Conservation (phyloP, 1,284 basidiomycete species). For the Prillingera fragicola region DNA sequence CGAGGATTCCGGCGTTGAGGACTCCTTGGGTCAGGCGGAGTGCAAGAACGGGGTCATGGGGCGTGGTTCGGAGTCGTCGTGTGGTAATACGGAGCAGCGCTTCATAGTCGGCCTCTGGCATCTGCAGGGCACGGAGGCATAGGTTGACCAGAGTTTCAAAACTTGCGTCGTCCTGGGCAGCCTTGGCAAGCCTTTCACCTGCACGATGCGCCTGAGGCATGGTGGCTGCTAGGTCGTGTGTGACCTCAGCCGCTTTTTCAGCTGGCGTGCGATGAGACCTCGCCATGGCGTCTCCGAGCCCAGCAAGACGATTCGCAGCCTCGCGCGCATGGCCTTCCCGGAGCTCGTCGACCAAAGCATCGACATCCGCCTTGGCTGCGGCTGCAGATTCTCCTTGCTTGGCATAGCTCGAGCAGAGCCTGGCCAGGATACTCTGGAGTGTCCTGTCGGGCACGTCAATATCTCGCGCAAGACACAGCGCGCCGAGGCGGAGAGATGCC, state of each 20-base stretch:
- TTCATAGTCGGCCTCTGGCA: constrained; percentile 3
- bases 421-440: constrained; percentile 2
- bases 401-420: not conserved
- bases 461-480: constrained; percentile 15
- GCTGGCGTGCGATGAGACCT: constrained; percentile 1
- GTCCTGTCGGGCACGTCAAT: constrained; percentile 2
- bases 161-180: not conserved
- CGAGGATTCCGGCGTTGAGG: constrained; percentile 7
- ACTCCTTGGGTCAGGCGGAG: constrained; percentile 8
- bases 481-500: constrained; percentile 9
- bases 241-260: not conserved
- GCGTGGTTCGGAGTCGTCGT: not conserved
- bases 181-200: not conserved
- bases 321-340: constrained; percentile 3
- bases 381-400: not conserved
- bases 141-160: constrained; percentile 13
- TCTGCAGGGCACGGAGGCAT: constrained; percentile 3
- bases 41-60: constrained; percentile 2
- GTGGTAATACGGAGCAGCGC: not conserved
- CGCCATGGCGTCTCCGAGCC: constrained; percentile 6
- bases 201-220: constrained; percentile 3
- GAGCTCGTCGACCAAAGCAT: constrained; percentile 9
- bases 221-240: not conserved
- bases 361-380: not conserved
- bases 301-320: constrained; percentile 5